Evolutionary conservation across 2,329 filamentous ascomycete genomes (phyloP).

Genomic region (Fusarium udum): DNA sequence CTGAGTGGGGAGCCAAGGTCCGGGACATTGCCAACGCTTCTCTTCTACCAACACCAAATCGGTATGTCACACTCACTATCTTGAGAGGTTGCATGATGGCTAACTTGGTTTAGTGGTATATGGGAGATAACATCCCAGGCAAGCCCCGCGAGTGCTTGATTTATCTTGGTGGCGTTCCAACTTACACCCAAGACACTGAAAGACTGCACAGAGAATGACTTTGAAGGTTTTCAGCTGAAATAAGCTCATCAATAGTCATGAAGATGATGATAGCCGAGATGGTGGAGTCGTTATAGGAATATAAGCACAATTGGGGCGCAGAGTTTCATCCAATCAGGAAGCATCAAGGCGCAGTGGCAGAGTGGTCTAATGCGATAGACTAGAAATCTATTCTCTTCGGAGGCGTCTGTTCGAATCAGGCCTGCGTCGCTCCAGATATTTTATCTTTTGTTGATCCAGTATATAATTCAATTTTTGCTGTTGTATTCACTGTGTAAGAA

Average conservation of each 20-base stretch:
- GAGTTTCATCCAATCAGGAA: background rate
- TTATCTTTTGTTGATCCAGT: background rate
- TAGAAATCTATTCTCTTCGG: constrained; percentile 13
- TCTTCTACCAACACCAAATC: background rate
- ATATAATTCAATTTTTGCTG: accelerated
- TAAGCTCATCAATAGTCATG: background rate
- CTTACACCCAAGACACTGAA: background rate
- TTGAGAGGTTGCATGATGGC: background rate
- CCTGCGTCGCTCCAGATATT: background rate
- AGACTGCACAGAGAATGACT: background rate
- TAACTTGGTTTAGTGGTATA: background rate
- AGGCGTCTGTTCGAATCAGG: too few relatives aligned
- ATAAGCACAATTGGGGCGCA: accelerated
- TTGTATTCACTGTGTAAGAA: accelerated
- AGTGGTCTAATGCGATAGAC: constrained; percentile 14
- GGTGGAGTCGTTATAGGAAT: accelerated
- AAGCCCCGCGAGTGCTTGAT: background rate
- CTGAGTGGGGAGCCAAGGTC: background rate
- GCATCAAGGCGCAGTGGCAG: constrained; percentile 4
- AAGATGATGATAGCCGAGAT: accelerated
- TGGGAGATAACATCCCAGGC: background rate
- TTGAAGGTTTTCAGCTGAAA: background rate
- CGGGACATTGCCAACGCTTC: background rate
- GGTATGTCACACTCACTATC: background rate
- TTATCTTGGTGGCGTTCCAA: background rate